Evolutionary conservation across 441 rosid genomes (phyloP).

Genomic region (Dalechampia spathulata): DNA sequence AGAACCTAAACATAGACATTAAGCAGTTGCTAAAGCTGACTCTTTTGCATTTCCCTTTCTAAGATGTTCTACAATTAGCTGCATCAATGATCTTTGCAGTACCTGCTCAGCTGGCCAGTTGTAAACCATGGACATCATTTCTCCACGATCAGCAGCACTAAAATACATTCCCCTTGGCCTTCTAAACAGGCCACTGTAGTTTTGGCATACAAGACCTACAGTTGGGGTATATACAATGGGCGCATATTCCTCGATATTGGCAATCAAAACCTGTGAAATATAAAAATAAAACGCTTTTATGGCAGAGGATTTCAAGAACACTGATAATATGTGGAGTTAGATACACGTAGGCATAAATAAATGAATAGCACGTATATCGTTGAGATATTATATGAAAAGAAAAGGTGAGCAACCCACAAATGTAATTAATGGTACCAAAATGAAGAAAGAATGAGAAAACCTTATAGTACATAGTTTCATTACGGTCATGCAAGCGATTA

Average conservation of each 20-base stretch:
- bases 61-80: background rate
- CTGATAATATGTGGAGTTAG: too few species aligned
- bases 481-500: slow-evolving; percentile 90
- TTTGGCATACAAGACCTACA: slow-evolving; percentile 97
- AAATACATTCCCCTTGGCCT: slow-evolving; percentile 99
- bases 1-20: background rate
- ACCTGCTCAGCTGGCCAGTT: slow-evolving; percentile 99
- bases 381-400: slow-evolving; percentile 16
- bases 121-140: slow-evolving; percentile 99
- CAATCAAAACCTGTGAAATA: slow-evolving; percentile 73
- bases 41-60: background rate
- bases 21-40: background rate
- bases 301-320: too few species aligned
- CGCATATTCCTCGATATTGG: slow-evolving; percentile 93
- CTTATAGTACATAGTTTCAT: slow-evolving; percentile 97
- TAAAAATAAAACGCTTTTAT: slow-evolving; percentile 2
- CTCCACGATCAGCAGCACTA: slow-evolving; percentile 94
- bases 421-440: background rate
- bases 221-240: slow-evolving; percentile 99
- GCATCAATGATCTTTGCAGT: slow-evolving; percentile 6
- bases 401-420: background rate
- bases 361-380: too few species aligned
- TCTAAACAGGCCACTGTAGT: slow-evolving; percentile 94
- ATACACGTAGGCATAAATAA: too few species aligned
- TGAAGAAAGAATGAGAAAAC: slow-evolving; percentile 16